Evolutionary conservation across 768 basidiomycete species (phyloP).

Genomic region (Cytidiella melzeri): DNA sequence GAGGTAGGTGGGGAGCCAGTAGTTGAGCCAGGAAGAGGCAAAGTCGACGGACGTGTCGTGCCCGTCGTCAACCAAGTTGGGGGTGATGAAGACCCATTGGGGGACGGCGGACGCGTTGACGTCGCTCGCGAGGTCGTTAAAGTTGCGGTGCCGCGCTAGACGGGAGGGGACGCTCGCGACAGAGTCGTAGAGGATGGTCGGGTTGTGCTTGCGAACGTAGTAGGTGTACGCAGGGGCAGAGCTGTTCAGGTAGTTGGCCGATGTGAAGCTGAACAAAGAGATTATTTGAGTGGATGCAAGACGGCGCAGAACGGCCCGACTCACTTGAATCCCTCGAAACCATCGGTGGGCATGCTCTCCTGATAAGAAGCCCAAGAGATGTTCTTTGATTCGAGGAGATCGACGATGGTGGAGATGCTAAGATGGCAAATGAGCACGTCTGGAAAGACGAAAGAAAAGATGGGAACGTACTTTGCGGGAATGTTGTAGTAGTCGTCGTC

Average conservation of each 20-base stretch:
- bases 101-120: conserved; percentile 42
- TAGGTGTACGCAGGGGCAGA: conserved; percentile 35
- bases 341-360: conserved; percentile 50
- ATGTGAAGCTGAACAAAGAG: conserved; percentile 24
- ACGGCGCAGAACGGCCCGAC: no score
- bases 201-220: conserved; percentile 55
- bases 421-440: conserved; percentile 23
- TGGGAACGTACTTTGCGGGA: conserved; percentile 17
- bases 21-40: conserved; percentile 38
- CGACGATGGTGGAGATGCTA: conserved; percentile 53
- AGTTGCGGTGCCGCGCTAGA: conserved; percentile 44
- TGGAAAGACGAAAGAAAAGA: background rate
- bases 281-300: no score
- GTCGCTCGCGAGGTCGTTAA: conserved; percentile 57
- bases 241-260: conserved; percentile 32
- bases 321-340: conserved; percentile 36
- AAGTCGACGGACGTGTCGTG: conserved; percentile 55
- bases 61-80: conserved; percentile 52
- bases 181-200: conserved; percentile 45
- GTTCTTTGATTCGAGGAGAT: conserved; percentile 50
- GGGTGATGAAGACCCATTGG: conserved; percentile 59
- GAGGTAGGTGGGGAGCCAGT: conserved; percentile 49
- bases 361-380: conserved; percentile 60
- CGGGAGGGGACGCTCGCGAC: conserved; percentile 38
- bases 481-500: conserved; percentile 33